These are phyloP conservation scores for Yamadazyma atlantica DNA, from an alignment of 1,139 yeast species.

Conservation along the genomic window DNA sequence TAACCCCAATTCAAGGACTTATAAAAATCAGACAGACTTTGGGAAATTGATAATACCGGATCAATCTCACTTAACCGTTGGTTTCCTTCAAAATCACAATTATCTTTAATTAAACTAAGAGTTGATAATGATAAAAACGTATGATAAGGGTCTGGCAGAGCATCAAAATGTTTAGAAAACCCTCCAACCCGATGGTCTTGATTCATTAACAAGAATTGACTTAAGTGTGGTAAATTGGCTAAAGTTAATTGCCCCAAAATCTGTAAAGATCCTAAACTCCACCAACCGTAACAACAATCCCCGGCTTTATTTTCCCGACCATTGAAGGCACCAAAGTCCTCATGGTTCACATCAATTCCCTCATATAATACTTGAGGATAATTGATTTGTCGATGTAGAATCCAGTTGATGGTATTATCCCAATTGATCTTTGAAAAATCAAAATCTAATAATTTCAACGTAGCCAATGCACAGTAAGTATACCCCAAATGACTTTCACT, in stretches of 20 bases:
- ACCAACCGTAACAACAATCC: slow-evolving; percentile 92
- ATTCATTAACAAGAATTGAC: slow-evolving; percentile 55
- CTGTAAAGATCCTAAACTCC: slow-evolving; percentile 69
- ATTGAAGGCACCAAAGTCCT: slow-evolving; percentile 78
- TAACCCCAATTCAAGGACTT: slow-evolving; percentile 10
- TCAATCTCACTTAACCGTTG: slow-evolving; percentile 23
- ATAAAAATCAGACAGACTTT: slow-evolving; percentile 20
- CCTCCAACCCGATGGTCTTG: slow-evolving; percentile 78
- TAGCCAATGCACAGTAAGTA: slow-evolving; percentile 80
- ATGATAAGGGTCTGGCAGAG: slow-evolving; percentile 71
- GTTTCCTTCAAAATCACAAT: slow-evolving; percentile 13
- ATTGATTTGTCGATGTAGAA: slow-evolving; percentile 62
- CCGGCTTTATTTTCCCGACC: slow-evolving; percentile 84
- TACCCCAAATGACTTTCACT: slow-evolving; percentile 86
- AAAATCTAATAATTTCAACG: slow-evolving; percentile 45
- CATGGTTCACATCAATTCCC: slow-evolving; percentile 29
- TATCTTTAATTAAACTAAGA: slow-evolving; percentile 41
- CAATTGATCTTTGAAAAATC: slow-evolving; percentile 13
- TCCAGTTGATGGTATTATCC: slow-evolving; percentile 50
- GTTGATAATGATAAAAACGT: slow-evolving; percentile 62
- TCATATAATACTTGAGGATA: slow-evolving; percentile 27
- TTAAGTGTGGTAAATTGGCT: slow-evolving; percentile 37
- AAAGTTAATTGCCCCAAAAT: slow-evolving; percentile 35
- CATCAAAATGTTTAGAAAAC: slow-evolving; percentile 65
- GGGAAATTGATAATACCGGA: slow-evolving; percentile 27